phyloP scores from a whole-genome alignment of 164 flowering plant genomes.

The Dillenia suffruticosa region DNA sequence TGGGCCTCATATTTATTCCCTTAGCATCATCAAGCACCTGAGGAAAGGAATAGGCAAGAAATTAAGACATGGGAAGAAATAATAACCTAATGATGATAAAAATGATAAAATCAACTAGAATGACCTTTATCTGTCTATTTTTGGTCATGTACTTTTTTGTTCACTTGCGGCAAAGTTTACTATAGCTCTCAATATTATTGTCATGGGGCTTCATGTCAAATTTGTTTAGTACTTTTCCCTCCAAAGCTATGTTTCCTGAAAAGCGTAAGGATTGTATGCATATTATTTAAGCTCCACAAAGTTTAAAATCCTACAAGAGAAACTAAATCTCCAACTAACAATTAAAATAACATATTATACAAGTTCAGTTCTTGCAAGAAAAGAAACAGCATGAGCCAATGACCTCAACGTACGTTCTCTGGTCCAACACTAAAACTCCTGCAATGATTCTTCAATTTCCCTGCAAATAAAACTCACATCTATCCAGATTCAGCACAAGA shows the following conservation, averaged over 20 bases:
- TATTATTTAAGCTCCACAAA: slow-evolving; percentile 7
- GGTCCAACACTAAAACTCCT: background rate
- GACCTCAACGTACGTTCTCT: too few relatives aligned
- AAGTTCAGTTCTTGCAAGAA: background rate
- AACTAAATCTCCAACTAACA: background rate
- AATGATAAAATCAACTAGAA: background rate
- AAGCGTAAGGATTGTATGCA: slow-evolving; percentile 6
- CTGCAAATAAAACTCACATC: background rate
- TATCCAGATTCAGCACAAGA: background rate
- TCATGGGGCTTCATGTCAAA: slow-evolving; percentile 85
- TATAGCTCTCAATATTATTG: slow-evolving; percentile 53
- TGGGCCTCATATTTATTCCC: slow-evolving; percentile 60
- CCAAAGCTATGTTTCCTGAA: slow-evolving; percentile 64
- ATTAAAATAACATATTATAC: background rate
- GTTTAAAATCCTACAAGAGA: slow-evolving; percentile 6
- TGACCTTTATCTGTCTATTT: slow-evolving; percentile 56
- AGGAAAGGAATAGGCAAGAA: background rate
- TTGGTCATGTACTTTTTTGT: slow-evolving; percentile 62
- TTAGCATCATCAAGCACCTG: slow-evolving; percentile 60
- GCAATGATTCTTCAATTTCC: background rate
- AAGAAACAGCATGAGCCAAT: background rate
- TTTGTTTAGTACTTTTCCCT: slow-evolving; percentile 72
- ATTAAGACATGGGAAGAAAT: background rate
- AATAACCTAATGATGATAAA: background rate
- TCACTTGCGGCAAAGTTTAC: slow-evolving; percentile 77